Base-by-base conservation (phyloP, 805 yeast genomes). In the Lipomyces yamadae region DNA sequence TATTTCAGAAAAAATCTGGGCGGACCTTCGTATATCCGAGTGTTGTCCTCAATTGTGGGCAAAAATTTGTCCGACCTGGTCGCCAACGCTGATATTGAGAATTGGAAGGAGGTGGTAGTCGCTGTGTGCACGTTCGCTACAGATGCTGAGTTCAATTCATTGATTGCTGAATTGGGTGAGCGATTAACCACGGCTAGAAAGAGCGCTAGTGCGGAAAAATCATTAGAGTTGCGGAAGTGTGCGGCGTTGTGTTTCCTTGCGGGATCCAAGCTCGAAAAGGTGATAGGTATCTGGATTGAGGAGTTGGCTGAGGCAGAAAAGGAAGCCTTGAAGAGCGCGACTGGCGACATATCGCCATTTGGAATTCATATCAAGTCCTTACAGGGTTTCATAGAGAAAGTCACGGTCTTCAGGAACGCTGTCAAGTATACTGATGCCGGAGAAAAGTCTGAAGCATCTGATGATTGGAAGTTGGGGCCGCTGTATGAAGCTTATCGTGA, bases 331-430 rank as follows among this genome's bases (percentile, higher is more conserved):
- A 66, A 77, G n/a, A 64, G 68, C 10, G 69, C 69, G 18, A 56
- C 69, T 32, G 77, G 78, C 5, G 61, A 30, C 11, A 63, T 56
- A 1, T 85, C 97, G 2, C 86, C 91, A 1, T 88, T 89, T 63
- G 95, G 89, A 70, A 97, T 97, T 30, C 92, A 92, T 74, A 87
- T 89, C 72, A 89, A 86, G 72, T 89, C 97, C 7, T 81, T 94
- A 76, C 88, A 89, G 62, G 88, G 86, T 74, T 89, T 92, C 75
- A 89, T 91, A 61, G 96, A 91, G 76, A 93, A 93, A 78, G 84
- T 93, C 68, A 85, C 92, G 48, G 88, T 90, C 33, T 92, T 87
- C 77, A 83, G 89, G 73, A 81, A 88, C 35, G 81, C 84, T 50
- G 77, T 75, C 39, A 67, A 70, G 45, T 74, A 74, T 30, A 57